Evolutionary conservation across 2,329 filamentous ascomycete genomes (phyloP).

Genomic region (Aspergillus ruber): DNA sequence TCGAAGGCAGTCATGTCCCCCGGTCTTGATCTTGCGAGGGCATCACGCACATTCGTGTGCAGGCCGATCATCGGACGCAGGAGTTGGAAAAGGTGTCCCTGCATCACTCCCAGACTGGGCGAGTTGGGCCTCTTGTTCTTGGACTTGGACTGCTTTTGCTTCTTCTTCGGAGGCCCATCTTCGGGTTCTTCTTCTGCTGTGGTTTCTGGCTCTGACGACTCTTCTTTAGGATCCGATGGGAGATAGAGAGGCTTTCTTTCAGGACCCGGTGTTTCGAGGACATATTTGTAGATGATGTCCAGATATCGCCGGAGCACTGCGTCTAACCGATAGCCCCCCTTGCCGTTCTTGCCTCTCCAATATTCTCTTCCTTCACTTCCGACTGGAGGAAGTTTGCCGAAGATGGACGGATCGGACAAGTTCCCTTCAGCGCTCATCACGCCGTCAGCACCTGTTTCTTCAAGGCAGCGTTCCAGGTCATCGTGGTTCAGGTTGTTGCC

Average conservation of each 20-base stretch:
- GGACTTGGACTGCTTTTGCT: slow-evolving; percentile 31
- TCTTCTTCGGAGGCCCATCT: slow-evolving; percentile 45
- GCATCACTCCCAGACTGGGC: slow-evolving; percentile 71
- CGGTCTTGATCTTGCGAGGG: slow-evolving; percentile 61
- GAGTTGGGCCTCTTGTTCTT: slow-evolving; percentile 45
- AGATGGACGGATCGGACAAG: slow-evolving; percentile 83
- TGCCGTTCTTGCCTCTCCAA: slow-evolving; percentile 73
- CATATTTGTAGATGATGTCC: slow-evolving; percentile 79
- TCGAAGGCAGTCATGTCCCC: slow-evolving; percentile 75
- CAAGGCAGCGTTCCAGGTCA: slow-evolving; percentile 71
- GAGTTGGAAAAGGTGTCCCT: slow-evolving; percentile 89
- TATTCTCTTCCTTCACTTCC: slow-evolving; percentile 71
- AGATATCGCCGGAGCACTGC: slow-evolving; percentile 81
- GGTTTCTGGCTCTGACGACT: slow-evolving; percentile 13
- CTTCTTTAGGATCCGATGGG: slow-evolving; percentile 43
- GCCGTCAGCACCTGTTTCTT: slow-evolving; percentile 79
- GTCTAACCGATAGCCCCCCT: slow-evolving; percentile 82
- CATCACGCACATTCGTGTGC: slow-evolving; percentile 78
- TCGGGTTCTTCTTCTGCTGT: slow-evolving; percentile 33
- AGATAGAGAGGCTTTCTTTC: slow-evolving; percentile 66
- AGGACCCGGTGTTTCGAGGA: slow-evolving; percentile 60
- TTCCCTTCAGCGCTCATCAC: slow-evolving; percentile 97
- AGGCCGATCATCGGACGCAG: slow-evolving; percentile 72
- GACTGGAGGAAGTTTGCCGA: slow-evolving; percentile 59
- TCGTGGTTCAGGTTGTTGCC: slow-evolving; percentile 80